A percentile compares a stretch with the other conserved stretches of the same genome.
These are phyloP conservation scores for Pholiota adiposa DNA, from an alignment of 1,284 basidiomycete species.

Conservation along the genomic window DNA sequence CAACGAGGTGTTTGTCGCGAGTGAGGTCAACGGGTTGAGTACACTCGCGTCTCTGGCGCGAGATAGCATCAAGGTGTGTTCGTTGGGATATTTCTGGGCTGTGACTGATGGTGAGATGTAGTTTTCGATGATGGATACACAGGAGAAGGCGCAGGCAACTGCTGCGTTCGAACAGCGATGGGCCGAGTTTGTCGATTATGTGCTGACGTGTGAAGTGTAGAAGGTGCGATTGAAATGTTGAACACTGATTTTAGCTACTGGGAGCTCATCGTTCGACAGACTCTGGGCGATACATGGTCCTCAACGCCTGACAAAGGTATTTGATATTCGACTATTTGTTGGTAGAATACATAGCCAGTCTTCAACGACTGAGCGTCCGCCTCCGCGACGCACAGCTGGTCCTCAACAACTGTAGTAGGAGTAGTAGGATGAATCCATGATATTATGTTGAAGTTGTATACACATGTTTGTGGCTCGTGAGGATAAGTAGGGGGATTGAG, in stretches of 20 bases:
- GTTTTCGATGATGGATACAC: slow-evolving; percentile 55
- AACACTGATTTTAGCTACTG: neutral
- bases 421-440: neutral
- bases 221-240: neutral
- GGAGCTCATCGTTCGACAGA: neutral
- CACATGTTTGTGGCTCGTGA: slow-evolving; percentile 27
- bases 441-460: slow-evolving; percentile 25
- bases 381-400: neutral
- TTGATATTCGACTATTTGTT: neutral
- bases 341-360: slow-evolving; percentile 8
- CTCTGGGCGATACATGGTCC: neutral
- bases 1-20: slow-evolving; percentile 61
- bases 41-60: slow-evolving; percentile 64
- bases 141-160: slow-evolving; percentile 52
- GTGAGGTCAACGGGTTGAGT: slow-evolving; percentile 64
- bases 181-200: slow-evolving; percentile 52
- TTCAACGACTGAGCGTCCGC: neutral
- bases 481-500: slow-evolving; percentile 3
- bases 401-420: neutral
- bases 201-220: slow-evolving; percentile 26
- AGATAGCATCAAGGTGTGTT: slow-evolving; percentile 63
- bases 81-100: slow-evolving; percentile 6
- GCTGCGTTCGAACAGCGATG: slow-evolving; percentile 57
- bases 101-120: slow-evolving; percentile 27
- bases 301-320: neutral